Conservation (phyloP, 768 basidiomycete species). For the Serendipita indica region DNA sequence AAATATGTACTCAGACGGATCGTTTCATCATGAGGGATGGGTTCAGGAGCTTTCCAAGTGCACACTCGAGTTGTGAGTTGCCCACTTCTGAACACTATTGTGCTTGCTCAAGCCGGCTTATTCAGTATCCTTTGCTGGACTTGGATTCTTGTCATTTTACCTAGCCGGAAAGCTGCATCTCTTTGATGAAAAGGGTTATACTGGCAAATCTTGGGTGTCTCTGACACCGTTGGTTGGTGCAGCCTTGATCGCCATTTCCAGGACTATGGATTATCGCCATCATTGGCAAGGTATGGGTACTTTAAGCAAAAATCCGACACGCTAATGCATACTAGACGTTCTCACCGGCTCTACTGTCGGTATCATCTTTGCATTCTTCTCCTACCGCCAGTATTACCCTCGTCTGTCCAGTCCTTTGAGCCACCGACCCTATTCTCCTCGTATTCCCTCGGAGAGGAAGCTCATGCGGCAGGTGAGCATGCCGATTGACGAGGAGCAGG, state of each 20-base stretch:
- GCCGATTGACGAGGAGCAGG: neutral
- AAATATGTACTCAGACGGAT: slow-evolving; percentile 66
- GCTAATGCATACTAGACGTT: slow-evolving; percentile 59
- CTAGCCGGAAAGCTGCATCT: slow-evolving; percentile 85
- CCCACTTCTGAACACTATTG: neutral
- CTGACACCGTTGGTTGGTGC: slow-evolving; percentile 66
- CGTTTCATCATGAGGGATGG: slow-evolving; percentile 52
- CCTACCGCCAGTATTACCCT: slow-evolving; percentile 80
- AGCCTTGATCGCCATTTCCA: slow-evolving; percentile 19
- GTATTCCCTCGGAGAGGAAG: neutral
- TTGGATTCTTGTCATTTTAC: slow-evolving; percentile 81
- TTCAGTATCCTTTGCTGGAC: slow-evolving; percentile 80
- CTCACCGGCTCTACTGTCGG: slow-evolving; percentile 67
- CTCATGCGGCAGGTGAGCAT: neutral
- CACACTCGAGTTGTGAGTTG: slow-evolving; percentile 69
- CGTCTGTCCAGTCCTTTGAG: slow-evolving; percentile 42
- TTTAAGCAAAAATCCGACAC: neutral
- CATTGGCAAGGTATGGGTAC: neutral
- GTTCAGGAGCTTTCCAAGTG: slow-evolving; percentile 85
- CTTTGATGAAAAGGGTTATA: slow-evolving; percentile 28
- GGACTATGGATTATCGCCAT: slow-evolving; percentile 28
- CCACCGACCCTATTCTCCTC: slow-evolving; percentile 59
- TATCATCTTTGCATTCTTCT: slow-evolving; percentile 50
- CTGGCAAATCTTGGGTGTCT: slow-evolving; percentile 72
- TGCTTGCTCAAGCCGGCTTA: slow-evolving; percentile 1